Conservation (phyloP, 2,329 filamentous ascomycete species). For the Volutella citrinella region DNA sequence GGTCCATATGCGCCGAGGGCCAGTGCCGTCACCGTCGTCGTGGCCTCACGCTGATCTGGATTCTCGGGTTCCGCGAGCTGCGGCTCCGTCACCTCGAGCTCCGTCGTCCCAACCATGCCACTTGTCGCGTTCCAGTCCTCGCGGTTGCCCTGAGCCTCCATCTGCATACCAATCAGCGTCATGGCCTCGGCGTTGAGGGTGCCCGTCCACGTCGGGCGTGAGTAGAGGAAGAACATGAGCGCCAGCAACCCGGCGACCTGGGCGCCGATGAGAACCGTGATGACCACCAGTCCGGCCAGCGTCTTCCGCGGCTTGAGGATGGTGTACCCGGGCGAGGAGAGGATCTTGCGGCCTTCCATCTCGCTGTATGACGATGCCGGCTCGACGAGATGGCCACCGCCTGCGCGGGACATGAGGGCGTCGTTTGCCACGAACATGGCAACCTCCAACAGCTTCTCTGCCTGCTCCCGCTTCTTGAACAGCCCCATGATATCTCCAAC, state of each 20-base stretch:
- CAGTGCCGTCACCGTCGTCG: no score
- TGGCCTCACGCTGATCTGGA: no score
- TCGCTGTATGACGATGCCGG: no score
- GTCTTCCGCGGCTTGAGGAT: slow-evolving; percentile 8
- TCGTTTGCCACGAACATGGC: slow-evolving; percentile 16
- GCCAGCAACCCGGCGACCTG: slow-evolving; percentile 3
- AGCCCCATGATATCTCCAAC: neutral
- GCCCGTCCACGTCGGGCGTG: slow-evolving; percentile 9
- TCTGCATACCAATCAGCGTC: slow-evolving; percentile 3
- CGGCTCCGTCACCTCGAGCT: no score
- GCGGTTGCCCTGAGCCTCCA: slow-evolving; percentile 9
- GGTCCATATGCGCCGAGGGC: no score
- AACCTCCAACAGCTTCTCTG: slow-evolving; percentile 4
- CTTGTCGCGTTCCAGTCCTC: neutral
- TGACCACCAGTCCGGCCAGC: neutral
- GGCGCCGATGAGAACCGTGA: slow-evolving; percentile 6
- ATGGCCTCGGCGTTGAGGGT: slow-evolving; percentile 12
- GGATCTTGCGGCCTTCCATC: neutral
- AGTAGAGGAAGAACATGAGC: slow-evolving; percentile 6
- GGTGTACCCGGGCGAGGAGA: neutral
- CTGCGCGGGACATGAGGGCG: slow-evolving; percentile 3
- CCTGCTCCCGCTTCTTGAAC: no score
- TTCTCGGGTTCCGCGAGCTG: no score
- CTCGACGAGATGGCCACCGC: no score
- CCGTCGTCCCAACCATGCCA: no score